Evolutionary conservation across 2,329 filamentous ascomycete species (phyloP).

Genomic region (Bipolaris zeicola): DNA sequence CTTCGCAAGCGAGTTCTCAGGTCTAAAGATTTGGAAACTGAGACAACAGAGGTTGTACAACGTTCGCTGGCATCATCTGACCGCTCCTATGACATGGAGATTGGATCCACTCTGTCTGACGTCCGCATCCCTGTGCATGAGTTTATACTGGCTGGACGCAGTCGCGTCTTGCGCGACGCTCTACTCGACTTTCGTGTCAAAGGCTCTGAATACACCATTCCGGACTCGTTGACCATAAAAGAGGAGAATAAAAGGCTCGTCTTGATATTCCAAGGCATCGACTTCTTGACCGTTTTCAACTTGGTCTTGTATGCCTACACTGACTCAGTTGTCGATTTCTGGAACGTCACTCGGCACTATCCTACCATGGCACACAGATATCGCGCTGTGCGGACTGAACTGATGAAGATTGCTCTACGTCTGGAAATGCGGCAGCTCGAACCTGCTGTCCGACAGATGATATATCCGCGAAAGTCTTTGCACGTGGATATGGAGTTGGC

Average conservation of each 20-base stretch:
- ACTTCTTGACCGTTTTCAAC: constrained; percentile 80
- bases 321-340: constrained; percentile 80
- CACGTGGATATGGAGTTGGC: constrained; percentile 73
- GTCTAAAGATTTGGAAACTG: constrained; percentile 69
- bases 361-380: constrained; percentile 72
- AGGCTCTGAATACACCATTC: constrained; percentile 59
- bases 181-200: constrained; percentile 64
- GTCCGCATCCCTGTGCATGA: constrained; percentile 79
- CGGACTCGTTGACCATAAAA: constrained; percentile 66
- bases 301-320: constrained; percentile 80
- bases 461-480: constrained; percentile 66
- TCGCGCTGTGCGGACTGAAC: constrained; percentile 77
- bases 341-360: constrained; percentile 75
- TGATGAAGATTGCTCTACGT: constrained; percentile 82
- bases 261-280: constrained; percentile 71
- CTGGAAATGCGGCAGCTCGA: constrained; percentile 76
- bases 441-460: constrained; percentile 76
- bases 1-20: constrained; percentile 64
- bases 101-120: constrained; percentile 66
- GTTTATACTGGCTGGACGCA: constrained; percentile 79
- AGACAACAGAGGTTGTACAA: constrained; percentile 58
- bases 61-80: constrained; percentile 45
- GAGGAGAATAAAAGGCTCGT: constrained; percentile 59
- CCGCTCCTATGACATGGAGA: constrained; percentile 51
- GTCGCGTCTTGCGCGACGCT: constrained; percentile 65